phyloP scores from a whole-genome alignment of 805 yeast genomes.

The Yarrowia divulgata region DNA sequence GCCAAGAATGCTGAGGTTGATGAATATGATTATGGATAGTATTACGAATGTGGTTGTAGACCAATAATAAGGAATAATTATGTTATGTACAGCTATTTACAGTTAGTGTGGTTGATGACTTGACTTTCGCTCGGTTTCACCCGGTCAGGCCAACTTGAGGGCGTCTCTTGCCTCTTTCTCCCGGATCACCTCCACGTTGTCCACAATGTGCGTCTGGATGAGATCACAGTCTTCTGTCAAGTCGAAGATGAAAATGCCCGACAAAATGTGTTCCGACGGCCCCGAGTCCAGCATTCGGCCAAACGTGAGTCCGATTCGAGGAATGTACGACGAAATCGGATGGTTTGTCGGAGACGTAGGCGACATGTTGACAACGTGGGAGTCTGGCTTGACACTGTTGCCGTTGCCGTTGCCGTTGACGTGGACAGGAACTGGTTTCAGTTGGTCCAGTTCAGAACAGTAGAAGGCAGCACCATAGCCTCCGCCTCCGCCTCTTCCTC shows the following conservation, averaged over 20 bases:
- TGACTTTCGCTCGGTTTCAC: not conserved
- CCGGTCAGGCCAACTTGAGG: conserved; percentile 4
- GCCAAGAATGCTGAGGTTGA: not conserved
- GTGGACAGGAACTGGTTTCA: not conserved
- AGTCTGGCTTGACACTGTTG: not conserved
- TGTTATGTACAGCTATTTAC: conserved; percentile 29
- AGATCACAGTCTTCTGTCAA: conserved; percentile 24
- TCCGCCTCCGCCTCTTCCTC: conserved; percentile 6
- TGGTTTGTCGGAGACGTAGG: not conserved
- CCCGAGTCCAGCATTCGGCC: conserved; percentile 14
- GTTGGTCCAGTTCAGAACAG: not conserved
- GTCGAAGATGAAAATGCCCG: conserved; percentile 37
- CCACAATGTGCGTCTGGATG: conserved; percentile 34
- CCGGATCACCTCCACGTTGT: conserved; percentile 27
- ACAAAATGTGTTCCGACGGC: conserved; percentile 23
- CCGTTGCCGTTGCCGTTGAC: not conserved
- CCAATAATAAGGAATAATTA: too few species aligned
- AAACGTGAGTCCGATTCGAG: conserved; percentile 9
- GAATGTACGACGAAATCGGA: conserved; percentile 13
- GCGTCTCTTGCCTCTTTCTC: conserved; percentile 22
- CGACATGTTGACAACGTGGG: not conserved
- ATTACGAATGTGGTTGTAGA: too few species aligned
- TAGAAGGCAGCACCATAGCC: conserved; percentile 6
- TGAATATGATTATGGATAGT: not conserved
- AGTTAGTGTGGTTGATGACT: conserved; percentile 11